Evolutionary conservation across 352 stramenopile genomes (phyloP), one percentile per base, ranked within the genome.

Genomic region (Globisporangium canariense): DNA sequence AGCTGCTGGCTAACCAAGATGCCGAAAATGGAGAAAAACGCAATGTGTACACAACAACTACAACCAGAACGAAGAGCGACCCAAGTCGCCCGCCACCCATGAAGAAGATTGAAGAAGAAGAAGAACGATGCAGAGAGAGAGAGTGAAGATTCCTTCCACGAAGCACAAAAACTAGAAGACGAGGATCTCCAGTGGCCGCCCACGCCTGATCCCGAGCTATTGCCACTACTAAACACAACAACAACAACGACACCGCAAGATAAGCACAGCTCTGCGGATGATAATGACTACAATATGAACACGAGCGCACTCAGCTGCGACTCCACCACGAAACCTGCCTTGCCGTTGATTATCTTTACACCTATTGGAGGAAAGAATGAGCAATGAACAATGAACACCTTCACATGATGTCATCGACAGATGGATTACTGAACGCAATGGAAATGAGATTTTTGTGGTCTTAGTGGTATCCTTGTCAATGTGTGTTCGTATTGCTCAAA

Each of bases 141-240:
- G 59, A 58, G 41, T 45, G 20, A n/a, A 18, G 8, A 41, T 55
- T 46, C 60, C 41, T 46, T 34, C 50, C 38, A 22, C 50, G 60
- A 60, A 55, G 51, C 65, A 49, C 67, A 45, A 68, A 71, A 62
- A 71, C 25, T 65, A 71, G 65, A 71, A 71, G 60, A 66, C 34
- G 61, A 66, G 41, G 61, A 66, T 53, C 40, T 25, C 22, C 22
- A 43, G 60, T 51, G 60, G 52, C 57, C 57, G 57, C 22, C 57
- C 57, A 55, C 57, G 22, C 28, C 28, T 13, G 47, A 63, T 47
- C 52, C 61, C 61, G 20, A 66, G 41, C 61, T 36, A 66, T 66
- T 59, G 43, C 10, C 58, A 56, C 59, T 25, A 51, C 43, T 40
- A 61, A 66, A 45, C 32, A 41, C 56, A 66, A 45, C 32, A 41